A percentile compares a stretch with the other conserved stretches of the same genome.
Evolutionary conservation across 192 early-diverging fungal genomes (phyloP).

Genomic region (Spizellomyces sp.): DNA sequence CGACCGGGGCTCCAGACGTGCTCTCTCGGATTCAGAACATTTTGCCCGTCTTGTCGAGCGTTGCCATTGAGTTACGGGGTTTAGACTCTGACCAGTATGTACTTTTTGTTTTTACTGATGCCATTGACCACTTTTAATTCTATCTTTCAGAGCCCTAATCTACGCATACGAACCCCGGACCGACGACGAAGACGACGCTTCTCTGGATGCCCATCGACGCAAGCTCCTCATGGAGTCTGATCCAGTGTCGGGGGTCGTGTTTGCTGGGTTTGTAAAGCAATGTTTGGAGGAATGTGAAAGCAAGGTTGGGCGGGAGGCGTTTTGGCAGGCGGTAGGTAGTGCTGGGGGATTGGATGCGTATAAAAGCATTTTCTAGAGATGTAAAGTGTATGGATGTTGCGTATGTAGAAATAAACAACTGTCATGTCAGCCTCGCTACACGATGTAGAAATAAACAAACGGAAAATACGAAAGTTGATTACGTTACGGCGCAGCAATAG

Average conservation of each 20-base stretch:
- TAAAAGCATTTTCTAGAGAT: no score
- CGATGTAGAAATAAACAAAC: no score
- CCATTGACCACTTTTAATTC: conserved; percentile 1
- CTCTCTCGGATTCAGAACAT: conserved; percentile 53
- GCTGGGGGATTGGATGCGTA: neutral
- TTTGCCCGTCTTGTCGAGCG: conserved; percentile 63
- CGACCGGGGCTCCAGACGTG: conserved; percentile 51
- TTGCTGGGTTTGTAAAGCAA: neutral
- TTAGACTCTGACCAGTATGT: conserved; percentile 62
- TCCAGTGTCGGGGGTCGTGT: conserved; percentile 7
- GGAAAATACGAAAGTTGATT: no score
- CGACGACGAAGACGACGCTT: conserved; percentile 56
- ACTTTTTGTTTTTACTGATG: neutral
- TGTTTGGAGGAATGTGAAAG: neutral
- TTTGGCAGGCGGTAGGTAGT: neutral
- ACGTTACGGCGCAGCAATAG: no score
- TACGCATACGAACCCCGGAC: conserved; percentile 54
- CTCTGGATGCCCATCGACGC: conserved; percentile 35
- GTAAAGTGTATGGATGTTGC: no score
- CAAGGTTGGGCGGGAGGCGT: neutral
- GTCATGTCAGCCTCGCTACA: no score
- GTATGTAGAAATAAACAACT: no score
- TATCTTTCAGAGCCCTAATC: conserved; percentile 53
- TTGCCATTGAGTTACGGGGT: conserved; percentile 63
- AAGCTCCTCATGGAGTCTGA: conserved; percentile 34